Percentiles rank a stretch among this genome's conserved stretches.
Evolutionary conservation across 768 basidiomycete genomes (phyloP).

Genomic region (Mycena alexandri): DNA sequence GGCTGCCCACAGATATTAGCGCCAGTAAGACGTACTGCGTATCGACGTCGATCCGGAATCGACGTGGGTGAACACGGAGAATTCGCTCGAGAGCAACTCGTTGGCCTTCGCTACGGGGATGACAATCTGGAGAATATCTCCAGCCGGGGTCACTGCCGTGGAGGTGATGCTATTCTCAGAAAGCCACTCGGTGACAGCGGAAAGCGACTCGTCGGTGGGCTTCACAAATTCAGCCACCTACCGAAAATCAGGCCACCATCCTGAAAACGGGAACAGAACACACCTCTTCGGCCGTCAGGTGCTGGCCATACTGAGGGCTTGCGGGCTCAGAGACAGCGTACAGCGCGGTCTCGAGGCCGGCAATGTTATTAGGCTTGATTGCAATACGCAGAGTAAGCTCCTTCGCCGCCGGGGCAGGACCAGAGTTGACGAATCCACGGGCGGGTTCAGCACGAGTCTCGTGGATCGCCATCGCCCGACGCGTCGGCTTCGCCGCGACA

Average conservation of each 20-base stretch:
- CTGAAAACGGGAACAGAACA: background rate
- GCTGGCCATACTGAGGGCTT: slow-evolving; percentile 26
- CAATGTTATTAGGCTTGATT: slow-evolving; percentile 25
- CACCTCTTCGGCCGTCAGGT: slow-evolving; percentile 26
- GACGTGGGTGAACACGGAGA: slow-evolving; percentile 31
- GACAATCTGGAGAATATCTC: slow-evolving; percentile 39
- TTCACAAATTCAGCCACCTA: slow-evolving; percentile 54
- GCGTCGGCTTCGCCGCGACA: slow-evolving; percentile 16
- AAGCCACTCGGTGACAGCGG: slow-evolving; percentile 53
- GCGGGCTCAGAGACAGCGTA: slow-evolving; percentile 19
- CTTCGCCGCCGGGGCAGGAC: slow-evolving; percentile 4
- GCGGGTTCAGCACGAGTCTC: slow-evolving; percentile 9
- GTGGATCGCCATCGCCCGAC: slow-evolving; percentile 23
- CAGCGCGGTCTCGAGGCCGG: slow-evolving; percentile 22
- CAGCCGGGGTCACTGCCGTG: slow-evolving; percentile 34
- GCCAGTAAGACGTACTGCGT: no score
- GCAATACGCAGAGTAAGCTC: slow-evolving; percentile 21
- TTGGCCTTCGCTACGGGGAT: slow-evolving; percentile 42
- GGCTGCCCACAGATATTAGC: no score
- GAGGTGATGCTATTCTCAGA: slow-evolving; percentile 47
- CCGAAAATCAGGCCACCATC: background rate
- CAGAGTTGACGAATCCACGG: slow-evolving; percentile 23
- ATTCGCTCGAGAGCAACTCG: slow-evolving; percentile 37
- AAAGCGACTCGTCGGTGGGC: slow-evolving; percentile 49
- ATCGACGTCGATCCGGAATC: slow-evolving; percentile 29